Conservation (phyloP, 2,329 filamentous ascomycete species). For the Diplodia corticola region DNA sequence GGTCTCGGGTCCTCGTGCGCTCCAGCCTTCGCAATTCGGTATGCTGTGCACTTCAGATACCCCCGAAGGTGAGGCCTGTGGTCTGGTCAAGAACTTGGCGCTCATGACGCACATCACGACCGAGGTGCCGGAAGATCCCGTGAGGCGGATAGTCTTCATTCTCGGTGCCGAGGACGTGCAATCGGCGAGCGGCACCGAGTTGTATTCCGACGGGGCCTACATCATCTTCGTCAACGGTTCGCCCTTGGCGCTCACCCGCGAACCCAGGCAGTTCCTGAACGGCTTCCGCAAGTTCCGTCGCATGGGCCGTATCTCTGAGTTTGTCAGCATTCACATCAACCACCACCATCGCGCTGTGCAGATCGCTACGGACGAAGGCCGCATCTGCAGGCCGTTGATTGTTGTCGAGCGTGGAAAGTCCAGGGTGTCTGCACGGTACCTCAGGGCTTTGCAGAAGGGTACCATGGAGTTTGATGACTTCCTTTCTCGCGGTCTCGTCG, state of each 20-base stretch:
- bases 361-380: conserved; percentile 94
- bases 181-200: conserved; percentile 77
- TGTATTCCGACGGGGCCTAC: conserved; percentile 81
- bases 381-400: conserved; percentile 93
- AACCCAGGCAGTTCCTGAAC: conserved; percentile 82
- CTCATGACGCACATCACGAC: conserved; percentile 99
- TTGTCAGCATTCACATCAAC: conserved; percentile 95
- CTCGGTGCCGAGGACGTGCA: conserved; percentile 83
- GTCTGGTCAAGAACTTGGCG: conserved; percentile 95
- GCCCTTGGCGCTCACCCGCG: conserved; percentile 80
- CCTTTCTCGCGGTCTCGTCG: conserved; percentile 81
- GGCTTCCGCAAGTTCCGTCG: conserved; percentile 84
- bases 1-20: conserved; percentile 88
- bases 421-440: conserved; percentile 74
- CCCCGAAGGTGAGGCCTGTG: conserved; percentile 96
- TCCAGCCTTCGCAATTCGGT: conserved; percentile 96
- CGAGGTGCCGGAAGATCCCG: conserved; percentile 87
- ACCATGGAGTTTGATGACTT: conserved; percentile 93
- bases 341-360: conserved; percentile 89
- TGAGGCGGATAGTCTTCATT: conserved; percentile 81
- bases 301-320: conserved; percentile 89
- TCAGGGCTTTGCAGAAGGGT: conserved; percentile 79
- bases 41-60: conserved; percentile 98
- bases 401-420: conserved; percentile 87
- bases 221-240: conserved; percentile 96